Percentiles rank a stretch among this genome's conserved stretches.
Conservation (phyloP, 176 grass and related monocot species). For the Leersia perrieri region DNA sequence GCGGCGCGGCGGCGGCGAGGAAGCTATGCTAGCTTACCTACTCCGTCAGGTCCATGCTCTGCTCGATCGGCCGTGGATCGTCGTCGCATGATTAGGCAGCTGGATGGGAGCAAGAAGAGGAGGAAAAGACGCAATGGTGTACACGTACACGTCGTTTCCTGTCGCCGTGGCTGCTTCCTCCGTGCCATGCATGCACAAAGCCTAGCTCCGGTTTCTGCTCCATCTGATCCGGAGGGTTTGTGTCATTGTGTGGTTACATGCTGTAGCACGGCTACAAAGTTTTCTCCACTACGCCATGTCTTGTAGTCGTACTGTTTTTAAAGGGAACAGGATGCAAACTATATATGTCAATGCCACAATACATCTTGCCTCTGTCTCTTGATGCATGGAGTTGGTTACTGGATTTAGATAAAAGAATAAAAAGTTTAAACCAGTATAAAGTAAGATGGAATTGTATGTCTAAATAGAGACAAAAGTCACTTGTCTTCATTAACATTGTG, state of each 20-base stretch:
- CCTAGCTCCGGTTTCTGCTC: slow-evolving; percentile 18
- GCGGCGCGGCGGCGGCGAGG: background rate
- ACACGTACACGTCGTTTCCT: background rate
- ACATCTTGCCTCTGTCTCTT: too few species aligned
- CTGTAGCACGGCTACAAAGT: background rate
- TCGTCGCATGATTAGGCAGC: background rate
- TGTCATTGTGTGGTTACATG: background rate
- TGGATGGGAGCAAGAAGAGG: background rate
- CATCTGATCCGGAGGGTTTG: background rate
- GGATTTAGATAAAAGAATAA: too few species aligned
- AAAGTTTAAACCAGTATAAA: too few species aligned
- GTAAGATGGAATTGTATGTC: too few species aligned
- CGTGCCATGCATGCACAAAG: slow-evolving; percentile 38
- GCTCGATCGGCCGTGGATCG: too few species aligned
- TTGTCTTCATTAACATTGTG: too few species aligned
- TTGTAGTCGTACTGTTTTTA: background rate
- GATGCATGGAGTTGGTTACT: too few species aligned
- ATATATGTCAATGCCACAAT: background rate
- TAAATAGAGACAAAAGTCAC: too few species aligned
- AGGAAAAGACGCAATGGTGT: background rate
- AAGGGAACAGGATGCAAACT: background rate
- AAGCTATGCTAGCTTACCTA: background rate
- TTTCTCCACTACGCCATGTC: slow-evolving; percentile 17
- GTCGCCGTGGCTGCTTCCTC: slow-evolving; percentile 33
- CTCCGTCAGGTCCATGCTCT: background rate